Conservation (phyloP, 305 asterid genomes). For the Striga hermonthica region DNA sequence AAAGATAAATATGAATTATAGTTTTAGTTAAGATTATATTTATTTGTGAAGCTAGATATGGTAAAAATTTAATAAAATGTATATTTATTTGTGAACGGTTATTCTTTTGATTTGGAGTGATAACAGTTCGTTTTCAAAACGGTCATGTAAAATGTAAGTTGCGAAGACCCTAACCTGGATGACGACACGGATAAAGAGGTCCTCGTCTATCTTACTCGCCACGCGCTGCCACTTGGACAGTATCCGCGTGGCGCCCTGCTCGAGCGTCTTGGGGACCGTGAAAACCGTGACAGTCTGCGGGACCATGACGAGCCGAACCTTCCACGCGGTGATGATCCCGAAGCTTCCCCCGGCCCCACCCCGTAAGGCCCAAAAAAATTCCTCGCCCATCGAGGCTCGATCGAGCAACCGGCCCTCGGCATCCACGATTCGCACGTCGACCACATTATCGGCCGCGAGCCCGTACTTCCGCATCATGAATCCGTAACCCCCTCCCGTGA, state of each 20-base stretch:
- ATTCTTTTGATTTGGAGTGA: too few species aligned
- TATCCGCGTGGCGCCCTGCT: slow-evolving; percentile 48
- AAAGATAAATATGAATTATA: too few species aligned
- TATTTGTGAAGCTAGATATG: too few species aligned
- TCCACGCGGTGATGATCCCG: not conserved
- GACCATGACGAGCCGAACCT: not conserved
- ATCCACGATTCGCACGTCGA: not conserved
- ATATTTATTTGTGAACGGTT: too few species aligned
- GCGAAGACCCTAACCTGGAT: slow-evolving; percentile 27
- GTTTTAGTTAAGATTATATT: too few species aligned
- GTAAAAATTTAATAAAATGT: too few species aligned
- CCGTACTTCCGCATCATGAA: slow-evolving; percentile 4
- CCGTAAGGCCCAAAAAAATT: slow-evolving; percentile 4
- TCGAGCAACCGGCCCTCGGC: not conserved
- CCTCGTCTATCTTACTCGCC: slow-evolving; percentile 60
- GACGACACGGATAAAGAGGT: slow-evolving; percentile 68
- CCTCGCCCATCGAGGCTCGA: not conserved
- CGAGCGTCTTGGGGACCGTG: slow-evolving; percentile 56
- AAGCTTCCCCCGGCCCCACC: not conserved
- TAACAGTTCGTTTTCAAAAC: too few species aligned
- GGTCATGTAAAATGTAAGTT: too few species aligned
- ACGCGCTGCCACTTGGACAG: slow-evolving; percentile 62
- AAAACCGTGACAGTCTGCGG: not conserved
- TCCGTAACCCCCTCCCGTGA: slow-evolving; percentile 3
- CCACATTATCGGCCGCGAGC: not conserved